phyloP scores from a whole-genome alignment of 208 protist genomes.

The Herpetomonas samuelpessoai region DNA sequence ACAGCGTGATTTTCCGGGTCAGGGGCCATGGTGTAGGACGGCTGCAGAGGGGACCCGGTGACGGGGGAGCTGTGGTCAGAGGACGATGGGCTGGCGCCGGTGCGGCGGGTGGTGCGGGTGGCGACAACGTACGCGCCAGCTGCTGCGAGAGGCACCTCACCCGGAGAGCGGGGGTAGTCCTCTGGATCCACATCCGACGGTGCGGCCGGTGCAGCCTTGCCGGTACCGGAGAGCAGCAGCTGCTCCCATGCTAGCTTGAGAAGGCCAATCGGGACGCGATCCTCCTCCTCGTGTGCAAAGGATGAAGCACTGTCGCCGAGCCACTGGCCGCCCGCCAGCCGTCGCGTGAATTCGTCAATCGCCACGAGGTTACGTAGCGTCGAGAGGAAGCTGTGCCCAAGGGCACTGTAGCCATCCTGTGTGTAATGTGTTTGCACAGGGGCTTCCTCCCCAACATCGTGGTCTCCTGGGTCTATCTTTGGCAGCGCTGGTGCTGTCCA shows the following conservation, averaged over 20 bases:
- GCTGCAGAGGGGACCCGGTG: background rate
- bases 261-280: background rate
- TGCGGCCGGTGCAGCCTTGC: background rate
- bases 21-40: background rate
- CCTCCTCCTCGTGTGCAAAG: too few relatives aligned
- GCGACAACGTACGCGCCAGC: conserved; percentile 64
- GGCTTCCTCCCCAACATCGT: background rate
- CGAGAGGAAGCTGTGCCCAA: conserved; percentile 15
- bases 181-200: background rate
- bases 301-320: too few relatives aligned
- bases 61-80: background rate
- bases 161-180: background rate
- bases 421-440: conserved; percentile 16
- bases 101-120: conserved; percentile 46
- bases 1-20: background rate
- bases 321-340: conserved; percentile 14
- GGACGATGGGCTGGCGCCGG: conserved; percentile 1
- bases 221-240: background rate
- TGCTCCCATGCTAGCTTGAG: conserved; percentile 13
- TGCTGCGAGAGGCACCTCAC: background rate
- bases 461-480: background rate
- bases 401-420: conserved; percentile 15
- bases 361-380: conserved; percentile 7
- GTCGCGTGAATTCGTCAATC: conserved; percentile 1
- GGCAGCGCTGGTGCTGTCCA: background rate